Evolutionary conservation across 2,329 filamentous ascomycete genomes (phyloP).

Genomic region (Chrysoporthe austroafricana): DNA sequence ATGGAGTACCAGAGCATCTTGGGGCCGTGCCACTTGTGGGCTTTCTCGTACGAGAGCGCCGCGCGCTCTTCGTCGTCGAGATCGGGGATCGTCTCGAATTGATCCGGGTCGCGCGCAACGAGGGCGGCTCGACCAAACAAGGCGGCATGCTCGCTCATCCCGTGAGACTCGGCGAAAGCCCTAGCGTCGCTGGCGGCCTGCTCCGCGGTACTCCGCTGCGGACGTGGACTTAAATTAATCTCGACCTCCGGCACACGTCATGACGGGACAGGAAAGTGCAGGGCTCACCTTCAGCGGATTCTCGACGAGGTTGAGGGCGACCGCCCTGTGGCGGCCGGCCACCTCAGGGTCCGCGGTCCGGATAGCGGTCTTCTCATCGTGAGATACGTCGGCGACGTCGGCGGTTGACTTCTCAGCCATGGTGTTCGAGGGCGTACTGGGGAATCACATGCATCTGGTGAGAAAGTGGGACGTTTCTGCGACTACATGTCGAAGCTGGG

Average conservation of each 20-base stretch:
- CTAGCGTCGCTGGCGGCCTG: conserved; percentile 59
- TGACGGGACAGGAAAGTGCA: conserved; percentile 35
- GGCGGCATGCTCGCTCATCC: conserved; percentile 59
- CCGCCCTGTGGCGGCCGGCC: conserved; percentile 32
- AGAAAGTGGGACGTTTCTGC: background rate
- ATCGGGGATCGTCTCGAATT: conserved; percentile 60
- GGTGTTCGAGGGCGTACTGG: background rate
- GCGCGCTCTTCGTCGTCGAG: conserved; percentile 55
- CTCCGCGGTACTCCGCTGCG: conserved; percentile 38
- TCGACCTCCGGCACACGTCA: background rate
- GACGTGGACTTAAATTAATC: background rate
- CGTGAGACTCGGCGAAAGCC: conserved; percentile 63
- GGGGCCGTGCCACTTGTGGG: conserved; percentile 71
- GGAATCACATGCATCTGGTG: background rate
- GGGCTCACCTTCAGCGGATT: conserved; percentile 40
- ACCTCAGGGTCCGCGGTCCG: conserved; percentile 8
- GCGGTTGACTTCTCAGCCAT: conserved; percentile 5
- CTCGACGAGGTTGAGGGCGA: conserved; percentile 39
- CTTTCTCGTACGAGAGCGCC: conserved; percentile 62
- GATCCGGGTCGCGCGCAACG: conserved; percentile 70
- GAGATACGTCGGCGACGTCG: conserved; percentile 7
- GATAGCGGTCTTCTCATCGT: conserved; percentile 10
- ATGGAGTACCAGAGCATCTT: conserved; percentile 67
- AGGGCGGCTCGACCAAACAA: conserved; percentile 72
- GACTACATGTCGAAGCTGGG: background rate